phyloP scores from a whole-genome alignment of 2,329 filamentous ascomycete species.

The Ramularia collo-cygni region DNA sequence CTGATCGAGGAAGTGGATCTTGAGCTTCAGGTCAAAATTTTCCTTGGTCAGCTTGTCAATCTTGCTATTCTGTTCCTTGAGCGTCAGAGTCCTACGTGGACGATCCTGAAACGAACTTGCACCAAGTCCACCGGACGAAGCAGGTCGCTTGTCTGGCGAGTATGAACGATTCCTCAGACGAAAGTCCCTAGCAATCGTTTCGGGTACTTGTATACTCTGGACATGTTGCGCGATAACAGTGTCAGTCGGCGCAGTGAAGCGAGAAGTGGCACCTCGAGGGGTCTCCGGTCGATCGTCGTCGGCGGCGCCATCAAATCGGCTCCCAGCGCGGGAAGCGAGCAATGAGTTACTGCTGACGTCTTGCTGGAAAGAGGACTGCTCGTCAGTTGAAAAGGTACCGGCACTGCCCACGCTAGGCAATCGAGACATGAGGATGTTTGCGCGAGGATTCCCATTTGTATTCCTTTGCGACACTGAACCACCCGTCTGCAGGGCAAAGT shows the following conservation, averaged over 20 bases:
- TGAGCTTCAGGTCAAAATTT: constrained; percentile 95
- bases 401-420: constrained; percentile 86
- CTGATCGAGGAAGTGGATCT: constrained; percentile 94
- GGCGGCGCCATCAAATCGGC: constrained; percentile 44
- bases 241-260: constrained; percentile 56
- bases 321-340: constrained; percentile 26
- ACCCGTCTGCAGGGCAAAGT: constrained; percentile 77
- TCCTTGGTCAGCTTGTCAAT: constrained; percentile 96
- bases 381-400: constrained; percentile 54
- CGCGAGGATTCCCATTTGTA: constrained; percentile 26
- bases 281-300: constrained; percentile 63
- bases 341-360: constrained; percentile 32
- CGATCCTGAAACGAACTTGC: constrained; percentile 28
- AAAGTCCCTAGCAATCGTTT: constrained; percentile 80
- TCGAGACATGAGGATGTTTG: constrained; percentile 58
- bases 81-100: constrained; percentile 52
- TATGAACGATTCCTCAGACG: constrained; percentile 63
- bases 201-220: constrained; percentile 82
- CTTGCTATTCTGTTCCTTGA: constrained; percentile 96
- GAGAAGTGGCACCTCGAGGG: constrained; percentile 53
- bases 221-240: constrained; percentile 84
- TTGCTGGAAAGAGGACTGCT: constrained; percentile 16
- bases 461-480: constrained; percentile 55
- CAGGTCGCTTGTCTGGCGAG: constrained; percentile 50
- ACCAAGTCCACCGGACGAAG: constrained; percentile 28